Evolutionary conservation across 257 asterid genomes (phyloP).

Genomic region (Solanum sejunctum): DNA sequence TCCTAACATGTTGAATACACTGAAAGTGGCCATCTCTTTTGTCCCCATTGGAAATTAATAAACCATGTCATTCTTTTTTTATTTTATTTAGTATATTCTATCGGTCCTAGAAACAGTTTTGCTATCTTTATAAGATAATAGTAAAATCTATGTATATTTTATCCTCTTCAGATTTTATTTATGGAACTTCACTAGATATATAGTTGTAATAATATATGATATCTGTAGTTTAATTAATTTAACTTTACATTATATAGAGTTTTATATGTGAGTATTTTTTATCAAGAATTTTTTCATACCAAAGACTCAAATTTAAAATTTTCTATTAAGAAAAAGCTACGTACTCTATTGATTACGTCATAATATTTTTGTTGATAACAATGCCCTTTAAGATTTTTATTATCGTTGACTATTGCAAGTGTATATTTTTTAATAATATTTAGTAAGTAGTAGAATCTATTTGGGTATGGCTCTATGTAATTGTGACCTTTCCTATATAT

Average conservation of each 20-base stretch:
- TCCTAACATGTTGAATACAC: background rate
- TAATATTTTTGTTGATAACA: background rate
- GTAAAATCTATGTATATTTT: too few relatives aligned
- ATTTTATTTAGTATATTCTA: too few relatives aligned
- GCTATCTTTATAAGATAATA: too few relatives aligned
- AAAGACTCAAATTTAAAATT: background rate
- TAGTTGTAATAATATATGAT: too few relatives aligned
- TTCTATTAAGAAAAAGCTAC: fast-evolving
- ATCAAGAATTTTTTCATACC: background rate
- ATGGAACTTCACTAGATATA: too few relatives aligned
- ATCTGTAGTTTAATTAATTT: too few relatives aligned
- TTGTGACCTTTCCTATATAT: background rate
- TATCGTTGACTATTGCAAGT: background rate
- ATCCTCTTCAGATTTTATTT: too few relatives aligned
- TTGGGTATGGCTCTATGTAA: background rate
- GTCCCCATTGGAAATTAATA: background rate
- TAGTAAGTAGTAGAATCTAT: background rate
- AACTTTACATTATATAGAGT: too few relatives aligned
- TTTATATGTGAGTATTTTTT: too few relatives aligned
- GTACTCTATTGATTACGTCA: background rate
- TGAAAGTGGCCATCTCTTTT: background rate
- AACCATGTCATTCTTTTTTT: background rate
- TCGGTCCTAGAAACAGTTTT: too few relatives aligned
- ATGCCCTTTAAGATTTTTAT: background rate
- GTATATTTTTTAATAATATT: background rate